These are phyloP conservation scores for Helianthus tuberosus DNA, from an alignment of 129 eudicot species.

Conservation along the genomic window DNA sequence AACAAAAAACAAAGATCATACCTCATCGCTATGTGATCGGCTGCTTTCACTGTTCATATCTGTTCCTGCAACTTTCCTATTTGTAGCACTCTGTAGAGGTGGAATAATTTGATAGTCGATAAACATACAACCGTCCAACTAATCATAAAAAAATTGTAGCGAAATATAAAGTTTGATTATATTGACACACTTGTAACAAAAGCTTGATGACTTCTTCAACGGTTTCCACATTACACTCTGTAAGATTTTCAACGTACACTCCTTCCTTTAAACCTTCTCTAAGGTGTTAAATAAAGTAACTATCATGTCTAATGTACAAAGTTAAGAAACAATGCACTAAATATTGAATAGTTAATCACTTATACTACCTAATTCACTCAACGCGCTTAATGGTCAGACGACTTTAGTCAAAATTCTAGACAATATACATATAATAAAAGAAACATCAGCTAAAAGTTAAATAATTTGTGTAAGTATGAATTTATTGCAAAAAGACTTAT, in stretches of 20 bases:
- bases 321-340: not conserved
- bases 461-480: too few species aligned
- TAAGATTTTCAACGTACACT: constrained; percentile 87
- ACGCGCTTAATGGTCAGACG: too few species aligned
- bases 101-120: constrained; percentile 7
- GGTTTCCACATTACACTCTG: constrained; percentile 54
- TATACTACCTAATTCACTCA: not conserved
- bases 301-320: constrained; percentile 10
- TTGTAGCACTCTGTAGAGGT: constrained; percentile 67
- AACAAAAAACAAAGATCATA: too few species aligned
- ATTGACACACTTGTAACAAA: constrained; percentile 65
- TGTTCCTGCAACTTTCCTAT: constrained; percentile 91
- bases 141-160: not conserved
- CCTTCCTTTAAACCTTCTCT: constrained; percentile 88
- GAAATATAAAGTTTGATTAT: constrained; percentile 18
- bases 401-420: too few species aligned
- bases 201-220: constrained; percentile 76
- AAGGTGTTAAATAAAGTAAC: constrained; percentile 44
- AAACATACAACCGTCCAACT: constrained; percentile 20
- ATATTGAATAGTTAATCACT: constrained; percentile 16
- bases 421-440: too few species aligned
- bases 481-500: too few species aligned
- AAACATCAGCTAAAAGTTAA: too few species aligned
- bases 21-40: constrained; percentile 63
- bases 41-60: constrained; percentile 92